Conservation (phyloP, 1,284 basidiomycete genomes). For the Exobasidium rhododendri region DNA sequence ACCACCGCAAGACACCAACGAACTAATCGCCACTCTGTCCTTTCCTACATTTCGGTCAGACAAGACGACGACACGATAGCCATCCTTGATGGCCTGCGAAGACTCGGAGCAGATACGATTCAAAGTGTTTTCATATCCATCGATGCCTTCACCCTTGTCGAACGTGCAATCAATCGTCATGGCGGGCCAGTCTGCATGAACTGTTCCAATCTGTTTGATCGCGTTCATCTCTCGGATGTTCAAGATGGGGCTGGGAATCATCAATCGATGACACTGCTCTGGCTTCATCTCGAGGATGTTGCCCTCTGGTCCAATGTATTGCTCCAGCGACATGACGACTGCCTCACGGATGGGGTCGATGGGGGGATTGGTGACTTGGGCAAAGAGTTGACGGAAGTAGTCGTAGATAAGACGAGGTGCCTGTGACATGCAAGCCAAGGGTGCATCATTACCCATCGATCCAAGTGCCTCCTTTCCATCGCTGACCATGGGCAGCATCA, state of each 20-base stretch:
- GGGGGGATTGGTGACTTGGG: constrained; percentile 53
- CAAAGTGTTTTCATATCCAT: constrained; percentile 45
- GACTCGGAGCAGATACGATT: constrained; percentile 49
- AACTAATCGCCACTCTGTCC: constrained; percentile 47
- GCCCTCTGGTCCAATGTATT: constrained; percentile 52
- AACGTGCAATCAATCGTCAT: constrained; percentile 50
- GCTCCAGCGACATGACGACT: constrained; percentile 52
- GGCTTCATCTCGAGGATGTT: constrained; percentile 50
- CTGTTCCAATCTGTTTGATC: constrained; percentile 42
- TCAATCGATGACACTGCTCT: constrained; percentile 48
- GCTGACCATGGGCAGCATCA: constrained; percentile 51
- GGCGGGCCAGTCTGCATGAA: constrained; percentile 41
- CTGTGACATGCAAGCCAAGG: constrained; percentile 47
- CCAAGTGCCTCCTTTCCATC: constrained; percentile 52
- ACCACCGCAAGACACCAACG: constrained; percentile 48
- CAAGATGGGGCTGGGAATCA: constrained; percentile 44
- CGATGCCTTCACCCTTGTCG: constrained; percentile 42
- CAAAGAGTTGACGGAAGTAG: constrained; percentile 53
- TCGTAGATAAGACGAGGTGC: constrained; percentile 49
- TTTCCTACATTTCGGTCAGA: constrained; percentile 45
- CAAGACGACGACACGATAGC: constrained; percentile 41
- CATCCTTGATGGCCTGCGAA: constrained; percentile 45
- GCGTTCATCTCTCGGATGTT: constrained; percentile 47
- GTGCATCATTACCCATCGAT: constrained; percentile 52
- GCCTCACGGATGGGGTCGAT: constrained; percentile 53